phyloP scores from a whole-genome alignment of 2,329 filamentous ascomycete genomes.

The Aspergillus sp. region DNA sequence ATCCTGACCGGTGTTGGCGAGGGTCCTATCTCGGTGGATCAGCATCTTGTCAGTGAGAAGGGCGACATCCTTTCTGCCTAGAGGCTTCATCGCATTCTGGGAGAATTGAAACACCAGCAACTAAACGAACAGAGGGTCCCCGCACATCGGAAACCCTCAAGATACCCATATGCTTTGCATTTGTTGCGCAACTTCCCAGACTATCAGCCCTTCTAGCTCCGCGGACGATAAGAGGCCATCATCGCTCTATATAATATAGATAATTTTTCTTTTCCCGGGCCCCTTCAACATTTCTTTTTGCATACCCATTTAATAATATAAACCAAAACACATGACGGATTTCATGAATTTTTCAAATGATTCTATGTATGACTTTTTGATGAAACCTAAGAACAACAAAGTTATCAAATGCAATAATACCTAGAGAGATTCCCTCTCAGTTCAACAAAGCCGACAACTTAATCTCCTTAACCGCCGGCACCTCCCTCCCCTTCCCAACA shows the following conservation, averaged over 20 bases:
- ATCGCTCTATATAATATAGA: not conserved
- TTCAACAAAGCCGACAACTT: slow-evolving; percentile 42
- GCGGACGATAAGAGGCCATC: not conserved
- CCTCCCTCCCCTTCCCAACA: slow-evolving; percentile 42
- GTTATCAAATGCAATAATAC: not conserved
- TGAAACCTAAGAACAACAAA: not conserved
- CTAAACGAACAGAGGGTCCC: not conserved
- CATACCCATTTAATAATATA: not conserved
- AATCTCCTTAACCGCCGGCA: slow-evolving; percentile 56
- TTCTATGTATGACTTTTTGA: slow-evolving; percentile 10
- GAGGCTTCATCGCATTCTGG: not conserved
- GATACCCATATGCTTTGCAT: slow-evolving; percentile 7
- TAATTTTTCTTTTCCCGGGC: not conserved
- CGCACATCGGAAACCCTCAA: not conserved
- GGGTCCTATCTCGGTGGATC: slow-evolving; percentile 77
- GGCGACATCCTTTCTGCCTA: slow-evolving; percentile 51
- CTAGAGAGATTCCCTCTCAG: slow-evolving; percentile 13
- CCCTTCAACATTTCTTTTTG: not conserved
- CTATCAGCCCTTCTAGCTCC: not conserved
- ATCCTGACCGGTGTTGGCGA: slow-evolving; percentile 92
- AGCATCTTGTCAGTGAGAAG: slow-evolving; percentile 71
- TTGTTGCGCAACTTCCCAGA: not conserved
- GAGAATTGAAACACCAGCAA: not conserved
- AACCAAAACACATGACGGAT: not conserved
- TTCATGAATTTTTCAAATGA: not conserved